A percentile compares a stretch with the other conserved stretches of the same genome.
Conservation (phyloP, 2,329 filamentous ascomycete species). For the Cadophora sp. region DNA sequence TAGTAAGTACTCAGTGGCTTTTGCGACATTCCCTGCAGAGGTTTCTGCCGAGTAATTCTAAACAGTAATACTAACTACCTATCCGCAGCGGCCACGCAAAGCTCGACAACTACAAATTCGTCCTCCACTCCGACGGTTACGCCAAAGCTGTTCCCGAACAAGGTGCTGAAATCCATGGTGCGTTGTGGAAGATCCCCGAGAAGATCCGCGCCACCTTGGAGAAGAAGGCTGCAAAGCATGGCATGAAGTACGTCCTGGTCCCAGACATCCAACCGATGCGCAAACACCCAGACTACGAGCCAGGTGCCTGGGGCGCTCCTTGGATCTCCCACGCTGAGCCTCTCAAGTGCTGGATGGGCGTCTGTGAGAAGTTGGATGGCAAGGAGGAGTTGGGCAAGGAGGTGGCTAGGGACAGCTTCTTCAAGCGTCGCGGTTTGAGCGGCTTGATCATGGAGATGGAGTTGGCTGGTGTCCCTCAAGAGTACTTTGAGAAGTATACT, state of each 20-base stretch:
- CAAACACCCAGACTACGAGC: constrained; percentile 4
- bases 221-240: constrained; percentile 16
- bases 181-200: constrained; percentile 12
- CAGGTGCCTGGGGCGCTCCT: constrained; percentile 1
- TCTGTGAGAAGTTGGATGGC: constrained; percentile 11
- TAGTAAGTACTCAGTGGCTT: constrained; percentile 4
- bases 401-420: background rate
- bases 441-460: constrained; percentile 6
- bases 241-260: constrained; percentile 6
- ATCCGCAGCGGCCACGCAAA: constrained; percentile 2
- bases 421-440: background rate
- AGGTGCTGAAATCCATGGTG: constrained; percentile 6
- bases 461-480: background rate
- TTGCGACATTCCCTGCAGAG: background rate
- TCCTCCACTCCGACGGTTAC: constrained; percentile 11
- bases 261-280: constrained; percentile 1
- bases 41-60: too few species aligned
- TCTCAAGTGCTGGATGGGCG: constrained; percentile 13
- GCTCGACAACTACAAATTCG: constrained; percentile 4
- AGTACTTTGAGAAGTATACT: background rate
- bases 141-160: background rate
- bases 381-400: constrained; percentile 1
- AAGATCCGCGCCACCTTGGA: constrained; percentile 1
- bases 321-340: constrained; percentile 1
- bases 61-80: background rate